These are phyloP conservation scores for Coelastrella sp. DNA, from an alignment of 139 green algal genomes.

Conservation along the genomic window DNA sequence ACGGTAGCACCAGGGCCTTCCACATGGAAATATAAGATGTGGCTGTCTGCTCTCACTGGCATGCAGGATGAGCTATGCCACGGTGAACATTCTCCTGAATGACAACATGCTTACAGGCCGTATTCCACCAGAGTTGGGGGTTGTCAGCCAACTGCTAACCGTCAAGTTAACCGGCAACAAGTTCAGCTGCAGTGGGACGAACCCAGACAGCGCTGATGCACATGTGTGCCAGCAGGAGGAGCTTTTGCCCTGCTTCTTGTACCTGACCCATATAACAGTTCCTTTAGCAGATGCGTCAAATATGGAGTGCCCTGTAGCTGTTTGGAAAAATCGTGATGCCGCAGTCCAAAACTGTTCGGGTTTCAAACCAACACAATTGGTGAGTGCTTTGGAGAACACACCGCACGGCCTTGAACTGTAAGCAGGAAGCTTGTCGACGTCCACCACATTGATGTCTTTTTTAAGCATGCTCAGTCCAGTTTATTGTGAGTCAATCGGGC, in stretches of 20 bases:
- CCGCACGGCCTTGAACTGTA: neutral
- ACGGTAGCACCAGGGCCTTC: no score
- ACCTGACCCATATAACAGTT: neutral
- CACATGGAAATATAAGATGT: neutral
- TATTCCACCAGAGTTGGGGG: constrained; percentile 13
- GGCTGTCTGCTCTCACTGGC: no score
- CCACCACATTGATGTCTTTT: neutral
- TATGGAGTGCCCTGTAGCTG: constrained; percentile 3
- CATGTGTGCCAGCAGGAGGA: neutral
- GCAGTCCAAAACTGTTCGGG: neutral
- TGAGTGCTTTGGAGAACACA: neutral
- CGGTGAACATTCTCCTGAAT: neutral
- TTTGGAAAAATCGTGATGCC: neutral
- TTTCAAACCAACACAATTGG: neutral
- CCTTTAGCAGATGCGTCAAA: neutral
- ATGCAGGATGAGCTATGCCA: neutral
- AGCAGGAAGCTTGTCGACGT: neutral
- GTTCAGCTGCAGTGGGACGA: neutral
- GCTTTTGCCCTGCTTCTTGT: constrained; percentile 44
- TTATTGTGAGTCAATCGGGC: no score
- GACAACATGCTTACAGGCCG: constrained; percentile 2
- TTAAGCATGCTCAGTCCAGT: no score
- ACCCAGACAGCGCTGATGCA: no score
- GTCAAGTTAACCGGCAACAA: neutral
- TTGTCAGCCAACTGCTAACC: neutral